A percentile compares a stretch with the other conserved stretches of the same genome.
phyloP scores from a whole-genome alignment of 1,139 yeast species.

The Pichia norvegensis region DNA sequence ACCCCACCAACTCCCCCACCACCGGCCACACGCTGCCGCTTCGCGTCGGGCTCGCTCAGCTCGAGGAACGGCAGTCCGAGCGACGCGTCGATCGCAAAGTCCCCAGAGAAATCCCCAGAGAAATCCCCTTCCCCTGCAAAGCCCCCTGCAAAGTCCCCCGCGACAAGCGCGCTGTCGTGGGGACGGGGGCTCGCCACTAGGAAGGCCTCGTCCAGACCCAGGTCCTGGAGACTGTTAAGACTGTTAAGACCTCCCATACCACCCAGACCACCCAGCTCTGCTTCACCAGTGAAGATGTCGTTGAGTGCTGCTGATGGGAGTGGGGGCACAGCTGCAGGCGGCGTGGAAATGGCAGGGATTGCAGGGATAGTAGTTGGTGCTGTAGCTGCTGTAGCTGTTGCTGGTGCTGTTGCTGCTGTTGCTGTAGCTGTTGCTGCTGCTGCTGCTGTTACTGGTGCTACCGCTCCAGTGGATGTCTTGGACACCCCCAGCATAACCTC shows the following conservation, averaged over 20 bases:
- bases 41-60: constrained; percentile 23
- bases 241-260: too few species aligned
- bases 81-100: constrained; percentile 60
- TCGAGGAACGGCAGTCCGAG: constrained; percentile 53
- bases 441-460: not conserved
- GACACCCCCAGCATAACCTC: constrained; percentile 1
- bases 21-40: not conserved
- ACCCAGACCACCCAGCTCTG: too few species aligned
- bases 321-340: not conserved
- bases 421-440: constrained; percentile 2
- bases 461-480: constrained; percentile 2
- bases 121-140: too few species aligned
- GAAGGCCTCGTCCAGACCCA: too few species aligned
- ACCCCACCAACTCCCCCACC: not conserved
- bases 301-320: not conserved
- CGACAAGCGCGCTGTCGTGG: too few species aligned
- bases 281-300: not conserved
- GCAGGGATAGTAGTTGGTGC: too few species aligned
- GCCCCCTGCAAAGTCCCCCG: too few species aligned
- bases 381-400: not conserved
- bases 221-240: too few species aligned
- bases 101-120: not conserved
- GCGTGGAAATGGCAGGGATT: not conserved
- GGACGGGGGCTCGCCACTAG: too few species aligned
- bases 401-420: constrained; percentile 1